Base-by-base conservation (phyloP, 1,139 yeast genomes). In the Lodderomyces theae region DNA sequence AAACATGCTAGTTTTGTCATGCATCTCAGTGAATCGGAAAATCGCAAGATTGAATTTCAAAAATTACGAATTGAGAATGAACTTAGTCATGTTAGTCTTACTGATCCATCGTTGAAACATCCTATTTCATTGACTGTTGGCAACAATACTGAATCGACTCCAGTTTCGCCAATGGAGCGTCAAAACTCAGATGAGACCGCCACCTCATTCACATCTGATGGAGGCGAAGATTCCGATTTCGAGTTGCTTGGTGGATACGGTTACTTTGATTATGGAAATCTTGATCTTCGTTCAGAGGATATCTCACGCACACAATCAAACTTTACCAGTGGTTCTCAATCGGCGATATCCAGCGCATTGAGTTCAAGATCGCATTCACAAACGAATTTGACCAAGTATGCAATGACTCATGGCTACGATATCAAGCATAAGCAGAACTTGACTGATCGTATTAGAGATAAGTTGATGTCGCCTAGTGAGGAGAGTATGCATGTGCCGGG, bases 201-300 rank as follows among this genome's bases (percentile, higher is more conserved):
- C 12, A 28, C 22, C 22, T 19, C 22, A 19, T 19, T 19, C 7
- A 5, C 31, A 28, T 28, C 31, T 24, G 45, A 42, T 9, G 47
- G 40, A 8, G 71, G 59, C 46, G 66, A 66, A 49, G 48, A 44
- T 24, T 44, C 42, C 5, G 48, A 41, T 11, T 72, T 60, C 47
- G 66, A 66, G 49, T 58, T 79, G 37, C 61, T 80, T 38, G 87
- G 88, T 29, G 89, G 89, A 0, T 83, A 82, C 54, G 90, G 87
- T 3, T 82, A 83, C 57, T 84, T 84, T 57, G 89, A 82, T 56
- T 80, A 81, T 49, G 87, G 82, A 1, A 83, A 80, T 41, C 60
- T 71, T 35, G 73, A 67, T 41, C 39, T 58, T 7, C 49, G 72
- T 23, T 57, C 66, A 4, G 63, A 58, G 40, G 57, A 57, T 34